Conservation (phyloP, 2,329 filamentous ascomycete species). For the Beauveria sp. region DNA sequence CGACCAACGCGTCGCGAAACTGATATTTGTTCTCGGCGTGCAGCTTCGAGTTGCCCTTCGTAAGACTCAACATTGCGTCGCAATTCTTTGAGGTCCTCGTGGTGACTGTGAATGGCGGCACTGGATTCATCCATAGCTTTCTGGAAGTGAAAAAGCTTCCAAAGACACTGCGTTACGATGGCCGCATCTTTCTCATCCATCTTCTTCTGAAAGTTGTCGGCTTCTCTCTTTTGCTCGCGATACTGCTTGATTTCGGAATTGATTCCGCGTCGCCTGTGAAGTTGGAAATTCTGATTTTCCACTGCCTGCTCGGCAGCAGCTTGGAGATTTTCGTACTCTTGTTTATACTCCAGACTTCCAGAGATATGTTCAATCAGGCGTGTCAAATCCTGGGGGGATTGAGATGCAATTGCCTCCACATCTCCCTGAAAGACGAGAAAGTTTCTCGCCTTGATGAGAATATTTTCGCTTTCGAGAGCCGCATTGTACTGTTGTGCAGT, state of each 20-base stretch:
- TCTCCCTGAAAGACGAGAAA: slow-evolving; percentile 98
- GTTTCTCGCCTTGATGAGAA: slow-evolving; percentile 94
- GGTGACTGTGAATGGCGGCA: slow-evolving; percentile 82
- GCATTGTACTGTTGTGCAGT: slow-evolving; percentile 90
- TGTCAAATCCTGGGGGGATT: slow-evolving; percentile 89
- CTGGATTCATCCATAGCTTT: slow-evolving; percentile 87
- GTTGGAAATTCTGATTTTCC: slow-evolving; percentile 81
- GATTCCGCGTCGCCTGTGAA: slow-evolving; percentile 84
- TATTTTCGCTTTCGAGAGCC: slow-evolving; percentile 85
- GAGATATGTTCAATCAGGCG: slow-evolving; percentile 95
- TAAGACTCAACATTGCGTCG: slow-evolving; percentile 81
- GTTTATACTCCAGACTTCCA: slow-evolving; percentile 88
- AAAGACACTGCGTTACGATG: slow-evolving; percentile 86
- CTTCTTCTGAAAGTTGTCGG: slow-evolving; percentile 87
- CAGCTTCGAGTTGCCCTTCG: slow-evolving; percentile 70
- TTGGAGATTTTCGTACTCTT: slow-evolving; percentile 88
- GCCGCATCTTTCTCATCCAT: slow-evolving; percentile 84
- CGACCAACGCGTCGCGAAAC: slow-evolving; percentile 70
- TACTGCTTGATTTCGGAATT: slow-evolving; percentile 98
- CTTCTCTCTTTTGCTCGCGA: slow-evolving; percentile 91
- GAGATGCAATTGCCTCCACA: slow-evolving; percentile 91
- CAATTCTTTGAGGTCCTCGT: slow-evolving; percentile 90
- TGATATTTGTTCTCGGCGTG: slow-evolving; percentile 73
- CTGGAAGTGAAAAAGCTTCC: slow-evolving; percentile 96
- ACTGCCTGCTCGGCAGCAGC: slow-evolving; percentile 75